Evolutionary conservation across 495 filamentous ascomycete genomes (phyloP), one percentile per base, ranked within the genome.

Genomic region (Penicillium daleae): DNA sequence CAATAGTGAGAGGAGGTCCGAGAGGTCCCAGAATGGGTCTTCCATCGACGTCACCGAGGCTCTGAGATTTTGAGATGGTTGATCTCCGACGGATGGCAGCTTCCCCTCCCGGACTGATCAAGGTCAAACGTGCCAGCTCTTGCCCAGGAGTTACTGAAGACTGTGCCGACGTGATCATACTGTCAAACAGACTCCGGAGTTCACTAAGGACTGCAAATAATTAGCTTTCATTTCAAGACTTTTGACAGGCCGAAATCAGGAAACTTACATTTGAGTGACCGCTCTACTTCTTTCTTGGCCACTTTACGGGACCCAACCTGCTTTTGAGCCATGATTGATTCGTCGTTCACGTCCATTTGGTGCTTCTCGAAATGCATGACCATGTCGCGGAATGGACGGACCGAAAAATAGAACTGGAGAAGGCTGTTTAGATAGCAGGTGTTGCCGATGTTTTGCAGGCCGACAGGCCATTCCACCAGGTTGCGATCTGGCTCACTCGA

Each of bases 371-470:
- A 88, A 35, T 90, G 78, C 52, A 96, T 75, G 5, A 96, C 87
- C 70, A 98, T 84, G 17, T 96, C 83, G 31, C 94, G 86, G 39
- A 96, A 83, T 7, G 92, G 88, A 56, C 86, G 89, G 42, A 99
- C 84, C 1, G 93, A 92, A 71, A 95, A 97, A 71, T 96, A 93
- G 67, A 96, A 98, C 67, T 99, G 95, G 13, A 99, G 77, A 32
- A 99, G 83, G 72, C 95, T 98, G 77, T 98, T 98, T 40, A 99
- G 84, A 67, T 99, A 99, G 74, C 95, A 99, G 1, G 95, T 99
- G 65, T 97, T 97, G 44, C 94, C 92, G 63, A 97, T 94, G 64
- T 98, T 99, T 44, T 86, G 85, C 13, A 98, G 81, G 0, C 95
- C 95, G 55, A 94, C 89, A 8, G 93, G 93, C 79, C 87, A 87